Conservation (phyloP, 148 eudicot genomes). For the Salicornia ramosissima region DNA sequence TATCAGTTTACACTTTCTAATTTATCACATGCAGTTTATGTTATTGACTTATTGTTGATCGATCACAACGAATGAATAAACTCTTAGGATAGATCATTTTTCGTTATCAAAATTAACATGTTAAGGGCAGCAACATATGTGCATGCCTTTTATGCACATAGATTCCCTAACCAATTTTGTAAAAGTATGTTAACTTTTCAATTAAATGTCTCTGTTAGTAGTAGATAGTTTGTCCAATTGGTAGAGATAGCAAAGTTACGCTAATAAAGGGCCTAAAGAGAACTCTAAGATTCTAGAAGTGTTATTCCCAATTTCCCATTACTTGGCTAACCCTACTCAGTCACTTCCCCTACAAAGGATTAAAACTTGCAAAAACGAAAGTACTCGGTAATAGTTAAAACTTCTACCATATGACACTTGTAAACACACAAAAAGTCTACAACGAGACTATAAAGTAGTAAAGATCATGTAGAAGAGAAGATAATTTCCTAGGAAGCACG, state of each 20-base stretch:
- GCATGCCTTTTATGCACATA: not conserved
- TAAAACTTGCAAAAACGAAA: conserved; percentile 7
- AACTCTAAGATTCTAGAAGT: not conserved
- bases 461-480: not conserved
- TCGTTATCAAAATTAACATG: too few relatives aligned
- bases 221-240: not conserved
- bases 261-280: not conserved
- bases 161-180: not conserved
- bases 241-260: too few relatives aligned
- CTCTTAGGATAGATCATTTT: too few relatives aligned
- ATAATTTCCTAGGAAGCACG: too few relatives aligned
- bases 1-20: too few relatives aligned
- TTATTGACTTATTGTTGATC: too few relatives aligned
- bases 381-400: conserved; percentile 4
- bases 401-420: conserved; percentile 4
- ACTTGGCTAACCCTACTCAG: conserved; percentile 7
- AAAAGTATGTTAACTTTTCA: not conserved
- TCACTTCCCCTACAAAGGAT: not conserved
- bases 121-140: not conserved
- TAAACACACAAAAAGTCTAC: not conserved
- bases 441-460: not conserved
- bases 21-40: too few relatives aligned
- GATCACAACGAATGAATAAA: too few relatives aligned
- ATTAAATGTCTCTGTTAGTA: not conserved
- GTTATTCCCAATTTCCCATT: not conserved